Evolutionary conservation across 2,329 filamentous ascomycete species (phyloP).

Genomic region (Pezicula carpinea): DNA sequence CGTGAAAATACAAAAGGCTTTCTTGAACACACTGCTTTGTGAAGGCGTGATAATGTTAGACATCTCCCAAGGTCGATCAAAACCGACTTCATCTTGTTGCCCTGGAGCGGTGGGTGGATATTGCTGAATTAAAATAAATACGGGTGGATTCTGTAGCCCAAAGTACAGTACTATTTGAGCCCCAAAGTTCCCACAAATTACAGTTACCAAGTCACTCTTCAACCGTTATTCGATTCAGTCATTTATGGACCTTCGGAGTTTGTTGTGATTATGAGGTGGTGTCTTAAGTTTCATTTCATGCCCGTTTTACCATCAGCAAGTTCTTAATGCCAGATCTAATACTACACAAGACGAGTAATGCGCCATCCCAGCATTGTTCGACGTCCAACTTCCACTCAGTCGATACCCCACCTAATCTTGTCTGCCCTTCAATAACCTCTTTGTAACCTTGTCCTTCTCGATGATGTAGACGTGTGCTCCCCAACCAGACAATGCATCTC

Average conservation of each 20-base stretch:
- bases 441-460: conserved; percentile 99
- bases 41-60: no score
- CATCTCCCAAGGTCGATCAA: no score
- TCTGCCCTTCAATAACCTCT: conserved; percentile 95
- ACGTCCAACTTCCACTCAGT: conserved; percentile 2
- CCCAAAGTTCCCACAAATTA: no score
- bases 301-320: conserved; percentile 15
- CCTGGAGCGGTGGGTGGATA: no score
- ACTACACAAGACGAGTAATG: conserved; percentile 21
- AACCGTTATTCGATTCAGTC: neutral
- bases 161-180: no score
- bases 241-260: neutral
- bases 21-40: no score
- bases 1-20: no score
- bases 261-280: neutral
- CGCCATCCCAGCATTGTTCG: conserved; percentile 4
- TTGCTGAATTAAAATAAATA: no score
- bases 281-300: conserved; percentile 8
- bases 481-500: conserved; percentile 96
- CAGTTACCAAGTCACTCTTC: no score
- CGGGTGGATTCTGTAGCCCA: no score
- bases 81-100: no score
- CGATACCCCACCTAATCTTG: conserved; percentile 64
- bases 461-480: conserved; percentile 99
- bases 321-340: conserved; percentile 18